A percentile compares a stretch with the other conserved stretches of the same genome.
These are phyloP conservation scores for Lentinula lateritia DNA, from an alignment of 768 basidiomycete species.

Conservation along the genomic window DNA sequence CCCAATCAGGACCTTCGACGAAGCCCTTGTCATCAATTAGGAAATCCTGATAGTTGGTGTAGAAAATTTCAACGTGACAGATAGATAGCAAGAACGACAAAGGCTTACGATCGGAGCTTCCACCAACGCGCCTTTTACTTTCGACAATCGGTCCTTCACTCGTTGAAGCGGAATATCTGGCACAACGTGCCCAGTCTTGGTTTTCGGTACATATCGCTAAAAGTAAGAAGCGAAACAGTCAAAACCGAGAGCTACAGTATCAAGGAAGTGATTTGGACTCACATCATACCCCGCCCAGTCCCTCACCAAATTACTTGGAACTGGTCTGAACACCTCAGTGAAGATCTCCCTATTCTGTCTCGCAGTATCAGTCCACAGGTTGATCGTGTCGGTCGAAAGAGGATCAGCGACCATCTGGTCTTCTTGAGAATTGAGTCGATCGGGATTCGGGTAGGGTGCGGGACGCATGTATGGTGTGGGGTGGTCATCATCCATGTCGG, in stretches of 20 bases:
- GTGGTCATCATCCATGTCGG: conserved; percentile 24
- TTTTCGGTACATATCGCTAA: conserved; percentile 70
- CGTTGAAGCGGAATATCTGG: conserved; percentile 59
- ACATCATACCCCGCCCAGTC: conserved; percentile 79
- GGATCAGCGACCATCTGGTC: conserved; percentile 78
- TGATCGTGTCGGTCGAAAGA: conserved; percentile 51
- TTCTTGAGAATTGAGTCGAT: conserved; percentile 53
- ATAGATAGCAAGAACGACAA: conserved; percentile 7
- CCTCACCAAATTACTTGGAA: conserved; percentile 78
- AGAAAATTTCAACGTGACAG: neutral
- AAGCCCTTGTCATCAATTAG: conserved; percentile 76
- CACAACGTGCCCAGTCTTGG: conserved; percentile 77
- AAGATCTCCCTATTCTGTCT: conserved; percentile 80
- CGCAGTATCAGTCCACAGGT: conserved; percentile 68
- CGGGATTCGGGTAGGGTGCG: conserved; percentile 64
- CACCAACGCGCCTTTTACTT: conserved; percentile 68
- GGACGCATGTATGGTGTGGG: conserved; percentile 71
- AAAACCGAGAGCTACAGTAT: neutral
- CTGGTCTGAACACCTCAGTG: conserved; percentile 80
- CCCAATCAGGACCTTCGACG: conserved; percentile 67
- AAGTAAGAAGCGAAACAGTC: neutral
- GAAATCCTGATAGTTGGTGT: conserved; percentile 55
- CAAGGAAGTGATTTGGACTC: conserved; percentile 12
- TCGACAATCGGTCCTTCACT: conserved; percentile 69
- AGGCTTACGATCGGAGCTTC: conserved; percentile 61